Conservation (phyloP, 768 basidiomycete genomes). For the Leccinum barrowsii region DNA sequence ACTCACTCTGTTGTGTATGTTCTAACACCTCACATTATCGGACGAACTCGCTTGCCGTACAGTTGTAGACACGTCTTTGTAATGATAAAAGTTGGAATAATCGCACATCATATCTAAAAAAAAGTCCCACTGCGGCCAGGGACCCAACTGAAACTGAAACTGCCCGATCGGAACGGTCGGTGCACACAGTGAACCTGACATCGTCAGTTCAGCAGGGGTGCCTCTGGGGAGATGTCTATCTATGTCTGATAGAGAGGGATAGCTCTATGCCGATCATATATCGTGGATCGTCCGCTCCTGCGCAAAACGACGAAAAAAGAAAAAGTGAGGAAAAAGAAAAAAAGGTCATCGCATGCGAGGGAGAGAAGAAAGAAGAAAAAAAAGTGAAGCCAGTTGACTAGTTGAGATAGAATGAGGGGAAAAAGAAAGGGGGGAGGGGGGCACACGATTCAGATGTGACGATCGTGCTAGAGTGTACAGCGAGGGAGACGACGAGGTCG, state of each 20-base stretch:
- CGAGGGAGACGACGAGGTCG: slow-evolving; percentile 1
- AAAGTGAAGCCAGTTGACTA: background rate
- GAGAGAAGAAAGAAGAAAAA: background rate
- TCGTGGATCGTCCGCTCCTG: slow-evolving; percentile 11
- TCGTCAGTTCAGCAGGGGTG: background rate
- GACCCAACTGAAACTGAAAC: background rate
- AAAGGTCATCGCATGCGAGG: background rate
- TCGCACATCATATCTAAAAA: slow-evolving; percentile 8
- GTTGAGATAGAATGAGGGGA: background rate
- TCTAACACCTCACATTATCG: background rate
- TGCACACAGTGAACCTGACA: background rate
- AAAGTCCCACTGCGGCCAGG: background rate
- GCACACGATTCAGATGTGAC: background rate
- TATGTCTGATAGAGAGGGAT: slow-evolving; percentile 2
- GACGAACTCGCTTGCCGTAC: background rate
- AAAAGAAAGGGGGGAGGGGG: background rate
- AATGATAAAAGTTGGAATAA: slow-evolving; percentile 16
- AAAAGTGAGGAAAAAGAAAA: background rate
- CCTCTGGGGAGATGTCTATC: background rate
- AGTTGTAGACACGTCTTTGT: slow-evolving; percentile 8
- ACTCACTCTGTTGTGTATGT: slow-evolving; percentile 9
- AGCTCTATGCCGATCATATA: slow-evolving; percentile 20
- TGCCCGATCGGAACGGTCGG: background rate
- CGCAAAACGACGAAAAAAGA: background rate
- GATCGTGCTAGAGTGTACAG: slow-evolving; percentile 21